Evolutionary conservation across 306 rosid genomes (phyloP), one percentile per base, ranked within the genome.

Genomic region (Medicago truncatula): DNA sequence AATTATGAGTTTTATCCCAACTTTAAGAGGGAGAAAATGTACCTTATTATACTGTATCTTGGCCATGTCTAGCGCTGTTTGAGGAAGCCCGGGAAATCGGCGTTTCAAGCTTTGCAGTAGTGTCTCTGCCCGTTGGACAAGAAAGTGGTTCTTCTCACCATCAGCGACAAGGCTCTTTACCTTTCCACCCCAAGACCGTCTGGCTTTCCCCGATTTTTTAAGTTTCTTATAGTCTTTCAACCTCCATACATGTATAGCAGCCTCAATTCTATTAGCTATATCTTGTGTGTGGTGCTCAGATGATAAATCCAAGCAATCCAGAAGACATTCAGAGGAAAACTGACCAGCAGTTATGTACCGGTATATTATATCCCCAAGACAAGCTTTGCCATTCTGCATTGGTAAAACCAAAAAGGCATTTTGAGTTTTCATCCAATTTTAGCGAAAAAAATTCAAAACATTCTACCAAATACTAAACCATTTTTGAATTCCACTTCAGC

Each of bases 11-110:
- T 64, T 58, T 39, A 49, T 76, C 17, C 56, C 23, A 69, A 23
- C 40, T 17, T 54, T 46, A 43, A 50, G 34, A 17, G 38, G 16
- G 21, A 25, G n/a, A 43, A 25, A 13, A 46, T 2, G 50, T 76
- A 91, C 98, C 91, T 87, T 94, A 58, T 91, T 94, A 64, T 87
- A 91, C 77, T 91, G 98, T 78, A 94, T 94, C 84, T 91, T 94
- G 70, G 90, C 85, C 97, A 94, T 94, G 81, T 94, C 98, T 53
- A 94, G 73, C 17, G 94, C 89, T 77, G 93, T 94, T 70, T 94
- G 98, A 44, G 98, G 96, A 67, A 94, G 97, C 57, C 93, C 94
- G 3, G 98, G 96, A 81, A 89, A 91, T 61, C 94, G 88, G 66
- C 77, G 85, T 80, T 89, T 87, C 79, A 94, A 86, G 84, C 89